phyloP scores from a whole-genome alignment of 805 yeast species.

The Naumovozyma baii region DNA sequence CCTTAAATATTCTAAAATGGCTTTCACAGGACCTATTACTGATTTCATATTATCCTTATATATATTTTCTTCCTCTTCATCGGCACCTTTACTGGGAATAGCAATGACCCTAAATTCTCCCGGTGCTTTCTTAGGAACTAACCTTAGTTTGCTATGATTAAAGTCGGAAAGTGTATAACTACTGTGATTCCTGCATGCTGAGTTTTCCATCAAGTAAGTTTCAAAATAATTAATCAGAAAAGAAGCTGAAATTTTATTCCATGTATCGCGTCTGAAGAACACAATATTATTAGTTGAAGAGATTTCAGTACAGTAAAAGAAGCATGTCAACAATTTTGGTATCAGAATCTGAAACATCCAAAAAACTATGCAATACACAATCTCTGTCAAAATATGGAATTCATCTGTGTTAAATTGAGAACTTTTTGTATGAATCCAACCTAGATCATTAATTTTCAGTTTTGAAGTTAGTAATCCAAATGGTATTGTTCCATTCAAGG shows the following conservation, averaged over 20 bases:
- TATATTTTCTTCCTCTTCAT: slow-evolving; percentile 26
- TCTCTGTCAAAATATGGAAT: slow-evolving; percentile 27
- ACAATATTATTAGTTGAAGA: slow-evolving; percentile 33
- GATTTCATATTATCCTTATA: slow-evolving; percentile 31
- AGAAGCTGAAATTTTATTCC: slow-evolving; percentile 39
- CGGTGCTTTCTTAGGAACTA: slow-evolving; percentile 47
- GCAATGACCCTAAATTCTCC: slow-evolving; percentile 51
- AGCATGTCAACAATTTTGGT: slow-evolving; percentile 37
- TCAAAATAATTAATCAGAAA: slow-evolving; percentile 38
- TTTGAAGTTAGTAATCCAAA: slow-evolving; percentile 26
- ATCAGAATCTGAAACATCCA: slow-evolving; percentile 52
- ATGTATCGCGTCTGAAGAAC: slow-evolving; percentile 49
- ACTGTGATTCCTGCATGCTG: slow-evolving; percentile 13
- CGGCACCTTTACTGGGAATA: slow-evolving; percentile 38
- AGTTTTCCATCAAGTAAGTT: slow-evolving; percentile 27
- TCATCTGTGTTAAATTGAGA: slow-evolving; percentile 35
- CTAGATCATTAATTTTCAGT: slow-evolving; percentile 33
- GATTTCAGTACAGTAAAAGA: slow-evolving; percentile 60
- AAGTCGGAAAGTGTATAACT: slow-evolving; percentile 15
- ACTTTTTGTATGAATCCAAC: slow-evolving; percentile 41
- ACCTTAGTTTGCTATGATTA: slow-evolving; percentile 36
- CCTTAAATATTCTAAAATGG: slow-evolving; percentile 31
- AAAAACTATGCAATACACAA: slow-evolving; percentile 35
- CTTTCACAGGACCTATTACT: slow-evolving; percentile 37
- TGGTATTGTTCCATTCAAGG: slow-evolving; percentile 31